Percentiles rank a stretch among this genome's conserved stretches.
These are phyloP conservation scores for Metschnikowia shivogae DNA, from an alignment of 805 yeast genomes.

Conservation along the genomic window DNA sequence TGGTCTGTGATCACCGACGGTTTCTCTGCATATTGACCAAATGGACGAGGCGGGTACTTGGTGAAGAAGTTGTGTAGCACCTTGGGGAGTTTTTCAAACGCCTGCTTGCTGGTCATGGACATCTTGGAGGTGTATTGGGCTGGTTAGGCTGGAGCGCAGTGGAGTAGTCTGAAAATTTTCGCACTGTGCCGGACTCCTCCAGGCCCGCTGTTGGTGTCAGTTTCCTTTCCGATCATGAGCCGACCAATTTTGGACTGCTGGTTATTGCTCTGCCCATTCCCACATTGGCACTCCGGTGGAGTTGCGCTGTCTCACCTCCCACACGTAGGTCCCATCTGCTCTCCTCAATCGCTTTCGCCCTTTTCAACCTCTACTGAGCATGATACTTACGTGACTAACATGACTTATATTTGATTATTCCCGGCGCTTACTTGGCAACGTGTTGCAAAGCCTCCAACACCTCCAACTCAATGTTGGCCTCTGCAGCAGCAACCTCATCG, in stretches of 20 bases:
- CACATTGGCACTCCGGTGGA: too few species aligned
- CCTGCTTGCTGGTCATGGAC: conserved; percentile 35
- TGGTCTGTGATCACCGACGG: conserved; percentile 65
- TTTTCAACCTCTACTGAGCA: too few species aligned
- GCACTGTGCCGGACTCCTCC: conserved; percentile 8
- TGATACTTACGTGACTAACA: neutral
- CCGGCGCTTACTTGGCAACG: conserved; percentile 56
- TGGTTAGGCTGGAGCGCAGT: conserved; percentile 1
- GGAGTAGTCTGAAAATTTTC: conserved; percentile 12
- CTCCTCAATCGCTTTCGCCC: too few species aligned
- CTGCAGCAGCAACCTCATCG: conserved; percentile 87
- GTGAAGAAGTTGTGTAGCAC: conserved; percentile 70
- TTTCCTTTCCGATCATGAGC: too few species aligned
- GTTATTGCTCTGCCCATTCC: too few species aligned
- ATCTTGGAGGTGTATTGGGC: conserved; percentile 9
- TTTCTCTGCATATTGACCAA: conserved; percentile 55
- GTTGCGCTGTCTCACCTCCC: too few species aligned
- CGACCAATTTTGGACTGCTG: too few species aligned
- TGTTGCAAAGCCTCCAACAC: conserved; percentile 91
- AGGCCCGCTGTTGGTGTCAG: neutral
- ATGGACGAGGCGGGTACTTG: conserved; percentile 83
- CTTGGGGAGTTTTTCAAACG: conserved; percentile 62
- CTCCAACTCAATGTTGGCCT: conserved; percentile 93
- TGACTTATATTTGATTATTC: conserved; percentile 2
- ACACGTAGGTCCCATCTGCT: too few species aligned